Base-by-base conservation (phyloP, 1,139 yeast genomes). In the Blastobotrys ciferrii region DNA sequence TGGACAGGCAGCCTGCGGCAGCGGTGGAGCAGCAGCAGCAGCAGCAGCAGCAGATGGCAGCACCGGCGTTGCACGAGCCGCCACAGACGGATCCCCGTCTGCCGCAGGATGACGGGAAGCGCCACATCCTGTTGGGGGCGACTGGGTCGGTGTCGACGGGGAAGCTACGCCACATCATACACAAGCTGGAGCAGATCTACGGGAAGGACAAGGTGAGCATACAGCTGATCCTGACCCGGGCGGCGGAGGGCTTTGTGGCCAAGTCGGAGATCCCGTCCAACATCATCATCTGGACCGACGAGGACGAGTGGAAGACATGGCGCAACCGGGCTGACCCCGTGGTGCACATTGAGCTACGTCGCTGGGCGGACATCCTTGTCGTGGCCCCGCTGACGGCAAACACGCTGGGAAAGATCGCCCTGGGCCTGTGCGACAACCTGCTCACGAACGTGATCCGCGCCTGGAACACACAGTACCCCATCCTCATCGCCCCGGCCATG, bases 291-390 rank as follows among this genome's bases (percentile, higher is more conserved):
- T 91, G 97, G 97, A 77, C 87, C 61, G 96, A 91, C 65, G 73
- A 77, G 42, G 98, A 91, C 65, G 98, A 91, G 68, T 91, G 97
- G 97, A 76, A 73, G 42, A 82, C 88, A 2, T 89, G 97, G 97
- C 77, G 78, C 60, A 72, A 76, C 42, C 77, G 97, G 56, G 79
- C 88, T 45, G 97, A 89, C 67, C 96, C 97, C 1, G 96, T 89
- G 25, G 73, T 91, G 57, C 97, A 91, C 67, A 89, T 89, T 60
- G 97, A 91, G 69, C 74, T 91, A 52, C 80, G 97, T 58, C 78
- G 96, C 59, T 91, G 98, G 98, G 98, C 97, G 0, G 96, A 91
- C 68, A 83, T 91, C 30, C 73, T 91, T 47, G 76, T 89, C 32
- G 84, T 91, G 47, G 95, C 95, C 32, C 97, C 97, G 2, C 71